These are phyloP conservation scores for Cercospora nicotianae DNA, from an alignment of 2,329 filamentous ascomycete genomes.

Conservation along the genomic window DNA sequence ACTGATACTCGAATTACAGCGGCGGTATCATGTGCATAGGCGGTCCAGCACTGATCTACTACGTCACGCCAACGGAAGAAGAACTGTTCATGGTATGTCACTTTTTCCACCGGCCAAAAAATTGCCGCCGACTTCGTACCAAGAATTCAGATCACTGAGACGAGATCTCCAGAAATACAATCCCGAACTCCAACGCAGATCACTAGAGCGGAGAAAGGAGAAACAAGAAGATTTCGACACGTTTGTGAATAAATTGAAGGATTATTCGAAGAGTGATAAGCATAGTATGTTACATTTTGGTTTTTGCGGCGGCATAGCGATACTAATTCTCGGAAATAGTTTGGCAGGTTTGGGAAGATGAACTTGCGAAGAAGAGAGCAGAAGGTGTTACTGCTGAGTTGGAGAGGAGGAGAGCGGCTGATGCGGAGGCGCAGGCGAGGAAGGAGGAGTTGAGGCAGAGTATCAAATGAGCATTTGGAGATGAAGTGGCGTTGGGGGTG, in stretches of 20 bases:
- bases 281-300: conserved; percentile 59
- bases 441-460: conserved; percentile 38
- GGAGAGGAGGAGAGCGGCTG: conserved; percentile 35
- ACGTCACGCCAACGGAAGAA: conserved; percentile 80
- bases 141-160: neutral
- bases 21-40: conserved; percentile 72
- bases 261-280: conserved; percentile 87
- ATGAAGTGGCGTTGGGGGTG: neutral
- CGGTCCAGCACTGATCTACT: conserved; percentile 80
- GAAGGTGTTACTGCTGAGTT: conserved; percentile 32
- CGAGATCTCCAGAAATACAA: conserved; percentile 67
- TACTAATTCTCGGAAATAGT: conserved; percentile 28
- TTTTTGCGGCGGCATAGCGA: neutral
- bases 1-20: conserved; percentile 48
- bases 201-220: conserved; percentile 74
- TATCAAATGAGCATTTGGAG: conserved; percentile 26
- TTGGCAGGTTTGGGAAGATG: conserved; percentile 41
- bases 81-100: conserved; percentile 70
- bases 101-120: neutral
- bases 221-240: conserved; percentile 84
- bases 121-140: neutral
- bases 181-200: conserved; percentile 86
- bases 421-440: conserved; percentile 33
- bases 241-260: conserved; percentile 80
- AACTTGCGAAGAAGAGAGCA: conserved; percentile 31